These are phyloP conservation scores for Ophiostoma novo-ulmi DNA, from an alignment of 2,329 filamentous ascomycete species.

Conservation along the genomic window DNA sequence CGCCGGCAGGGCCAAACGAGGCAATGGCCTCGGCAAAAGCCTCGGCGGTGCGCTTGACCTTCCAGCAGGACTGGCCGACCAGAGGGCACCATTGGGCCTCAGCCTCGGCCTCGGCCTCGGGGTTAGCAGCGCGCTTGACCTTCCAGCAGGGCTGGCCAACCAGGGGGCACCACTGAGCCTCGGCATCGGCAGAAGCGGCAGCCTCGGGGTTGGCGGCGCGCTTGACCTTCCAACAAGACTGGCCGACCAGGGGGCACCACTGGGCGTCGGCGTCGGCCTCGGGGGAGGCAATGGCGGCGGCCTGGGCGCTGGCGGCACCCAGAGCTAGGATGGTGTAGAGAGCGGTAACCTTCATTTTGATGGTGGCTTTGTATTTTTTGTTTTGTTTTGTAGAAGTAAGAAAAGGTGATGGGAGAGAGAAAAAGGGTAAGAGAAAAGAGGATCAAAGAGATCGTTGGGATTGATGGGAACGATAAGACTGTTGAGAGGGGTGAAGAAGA, in stretches of 20 bases:
- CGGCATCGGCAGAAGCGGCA: constrained; percentile 18
- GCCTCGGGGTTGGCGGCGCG: constrained; percentile 31
- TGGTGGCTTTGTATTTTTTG: constrained; percentile 10
- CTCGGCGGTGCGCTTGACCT: constrained; percentile 31
- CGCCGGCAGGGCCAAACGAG: constrained; percentile 35
- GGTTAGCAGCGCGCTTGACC: constrained; percentile 17
- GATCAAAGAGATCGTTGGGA: neutral
- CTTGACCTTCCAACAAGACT: constrained; percentile 35
- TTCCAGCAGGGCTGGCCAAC: constrained; percentile 38
- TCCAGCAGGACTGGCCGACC: constrained; percentile 38
- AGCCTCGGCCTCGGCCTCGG: constrained; percentile 7
- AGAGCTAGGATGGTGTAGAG: constrained; percentile 27
- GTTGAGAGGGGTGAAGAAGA: constrained; percentile 1
- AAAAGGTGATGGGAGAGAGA: neutral
- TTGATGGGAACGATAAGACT: constrained; percentile 7
- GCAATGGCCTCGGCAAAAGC: constrained; percentile 25
- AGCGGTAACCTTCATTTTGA: constrained; percentile 26
- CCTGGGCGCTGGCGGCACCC: constrained; percentile 24
- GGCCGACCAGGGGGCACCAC: constrained; percentile 37
- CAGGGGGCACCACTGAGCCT: constrained; percentile 34
- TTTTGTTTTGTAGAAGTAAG: neutral
- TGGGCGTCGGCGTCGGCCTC: constrained; percentile 20
- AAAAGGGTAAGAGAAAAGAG: neutral
- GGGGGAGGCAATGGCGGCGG: constrained; percentile 25
- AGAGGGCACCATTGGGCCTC: constrained; percentile 31